Evolutionary conservation across 257 asterid genomes (phyloP), one percentile per base, ranked within the genome.

Genomic region (Solanum virginianum): DNA sequence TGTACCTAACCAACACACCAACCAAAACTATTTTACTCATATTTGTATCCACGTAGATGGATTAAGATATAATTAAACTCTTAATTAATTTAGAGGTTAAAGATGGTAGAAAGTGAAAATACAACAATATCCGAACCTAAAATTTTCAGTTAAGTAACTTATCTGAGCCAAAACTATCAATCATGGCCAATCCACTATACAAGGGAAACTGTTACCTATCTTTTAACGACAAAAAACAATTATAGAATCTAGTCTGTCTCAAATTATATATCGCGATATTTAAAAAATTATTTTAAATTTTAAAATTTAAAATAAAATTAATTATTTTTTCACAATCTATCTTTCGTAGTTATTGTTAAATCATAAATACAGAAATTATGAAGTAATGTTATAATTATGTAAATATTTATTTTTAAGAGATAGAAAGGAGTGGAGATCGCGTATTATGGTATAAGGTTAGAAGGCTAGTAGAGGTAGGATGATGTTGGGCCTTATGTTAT

Each of bases 111-210:
- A 8, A 36, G 4, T 69, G 15, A 70, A 84, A 80, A 18, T 16
- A 20, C 45, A 15, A 15, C 36, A 74, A 83, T 43, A 72, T 5
- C 85, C 91, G 84, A 91, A 86, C 88, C 91, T 86, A 86, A 80
- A 70, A 32, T 3, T 32, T 20, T 43, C 1, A 7, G 11, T 8
- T 5, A 1, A 22, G 80, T 59, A 60, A 45, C 66, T 9, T 69
- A 69, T 17, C 77, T 92, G 86, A 88, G 47, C 84, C 90, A 47
- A 60, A 83, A 79, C 63, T 54, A 47, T 82, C 69, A 83, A 39
- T 72, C 2, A n/a, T 86, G 86, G 77, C 77, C 85, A 82, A 74
- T 26, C 10, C 13, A 26, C 17, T 22, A 41, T 11, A 56, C 26
- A 75, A n/a, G 80, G 84, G 77, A 80, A 60, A 83, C 66, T 49